A percentile compares a stretch with the other conserved stretches of the same genome.
phyloP scores from a whole-genome alignment of 345 rosid species.

The Chamaenerion angustifolium region DNA sequence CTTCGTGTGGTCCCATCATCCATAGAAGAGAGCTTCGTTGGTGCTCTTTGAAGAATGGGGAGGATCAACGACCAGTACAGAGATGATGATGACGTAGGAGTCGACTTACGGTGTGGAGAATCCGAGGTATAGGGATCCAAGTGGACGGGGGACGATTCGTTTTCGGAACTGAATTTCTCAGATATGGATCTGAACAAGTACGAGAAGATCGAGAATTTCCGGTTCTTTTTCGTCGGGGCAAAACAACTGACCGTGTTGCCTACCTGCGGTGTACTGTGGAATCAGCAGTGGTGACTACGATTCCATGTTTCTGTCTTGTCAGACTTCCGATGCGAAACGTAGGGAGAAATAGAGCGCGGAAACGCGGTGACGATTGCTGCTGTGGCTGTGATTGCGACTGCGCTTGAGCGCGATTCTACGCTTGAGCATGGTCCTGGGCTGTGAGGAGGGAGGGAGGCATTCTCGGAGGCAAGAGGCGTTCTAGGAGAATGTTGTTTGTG shows the following conservation, averaged over 20 bases:
- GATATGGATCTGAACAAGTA: conserved; percentile 61
- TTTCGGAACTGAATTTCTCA: conserved; percentile 30
- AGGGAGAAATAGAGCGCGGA: conserved; percentile 80
- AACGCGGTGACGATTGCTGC: conserved; percentile 24
- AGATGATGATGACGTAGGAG: conserved; percentile 10
- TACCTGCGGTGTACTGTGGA: conserved; percentile 68
- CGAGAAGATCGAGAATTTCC: conserved; percentile 36
- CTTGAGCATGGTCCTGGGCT: conserved; percentile 18
- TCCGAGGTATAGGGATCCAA: conserved; percentile 13
- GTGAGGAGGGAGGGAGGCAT: conserved; percentile 21
- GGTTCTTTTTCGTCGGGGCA: conserved; percentile 16
- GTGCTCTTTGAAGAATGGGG: conserved; percentile 28
- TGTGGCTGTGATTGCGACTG: background rate
- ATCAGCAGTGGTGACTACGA: conserved; percentile 18
- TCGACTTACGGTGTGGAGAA: conserved; percentile 1
- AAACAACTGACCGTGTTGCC: conserved; percentile 19
- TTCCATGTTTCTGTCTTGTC: conserved; percentile 7
- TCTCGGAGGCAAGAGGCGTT: conserved; percentile 37
- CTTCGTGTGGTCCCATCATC: conserved; percentile 19
- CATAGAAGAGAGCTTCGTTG: conserved; percentile 11
- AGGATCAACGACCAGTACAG: conserved; percentile 51
- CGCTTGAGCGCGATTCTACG: conserved; percentile 4
- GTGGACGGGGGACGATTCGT: background rate
- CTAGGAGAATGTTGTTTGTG: too few relatives aligned
- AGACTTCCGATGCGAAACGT: conserved; percentile 33